A percentile compares a stretch with the other conserved stretches of the same genome.
These are phyloP conservation scores for Leccinellum luteum DNA, from an alignment of 768 basidiomycete species.

Conservation along the genomic window DNA sequence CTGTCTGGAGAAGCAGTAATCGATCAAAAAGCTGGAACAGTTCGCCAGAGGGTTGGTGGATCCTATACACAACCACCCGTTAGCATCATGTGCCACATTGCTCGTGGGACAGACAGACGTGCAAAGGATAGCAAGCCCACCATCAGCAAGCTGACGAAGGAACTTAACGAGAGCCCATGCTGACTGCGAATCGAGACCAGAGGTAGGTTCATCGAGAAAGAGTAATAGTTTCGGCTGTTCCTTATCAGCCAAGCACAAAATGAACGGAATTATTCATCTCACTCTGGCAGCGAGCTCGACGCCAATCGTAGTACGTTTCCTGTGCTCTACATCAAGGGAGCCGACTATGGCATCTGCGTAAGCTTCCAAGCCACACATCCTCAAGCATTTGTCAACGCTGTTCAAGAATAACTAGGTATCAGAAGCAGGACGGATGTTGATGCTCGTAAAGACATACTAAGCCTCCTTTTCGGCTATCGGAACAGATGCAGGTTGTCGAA, in stretches of 20 bases:
- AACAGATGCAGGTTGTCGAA: conserved; percentile 71
- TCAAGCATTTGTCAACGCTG: conserved; percentile 56
- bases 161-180: conserved; percentile 50
- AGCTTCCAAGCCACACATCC: conserved; percentile 62
- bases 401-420: not conserved
- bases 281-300: conserved; percentile 59
- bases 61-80: conserved; percentile 1
- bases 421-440: not conserved
- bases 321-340: conserved; percentile 47
- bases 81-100: not conserved
- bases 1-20: conserved; percentile 46
- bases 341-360: conserved; percentile 64
- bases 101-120: conserved; percentile 33
- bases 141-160: conserved; percentile 50
- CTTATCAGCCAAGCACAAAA: not conserved
- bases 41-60: conserved; percentile 42
- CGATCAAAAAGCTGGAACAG: conserved; percentile 54
- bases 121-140: conserved; percentile 56
- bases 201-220: conserved; percentile 63
- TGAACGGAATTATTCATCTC: not conserved
- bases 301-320: conserved; percentile 57
- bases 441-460: conserved; percentile 50
- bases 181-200: conserved; percentile 51
- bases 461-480: conserved; percentile 70
- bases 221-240: conserved; percentile 44